Percentiles rank a stretch among this genome's conserved stretches.
Conservation (phyloP, 768 basidiomycete species). For the Lentinula raphanica region DNA sequence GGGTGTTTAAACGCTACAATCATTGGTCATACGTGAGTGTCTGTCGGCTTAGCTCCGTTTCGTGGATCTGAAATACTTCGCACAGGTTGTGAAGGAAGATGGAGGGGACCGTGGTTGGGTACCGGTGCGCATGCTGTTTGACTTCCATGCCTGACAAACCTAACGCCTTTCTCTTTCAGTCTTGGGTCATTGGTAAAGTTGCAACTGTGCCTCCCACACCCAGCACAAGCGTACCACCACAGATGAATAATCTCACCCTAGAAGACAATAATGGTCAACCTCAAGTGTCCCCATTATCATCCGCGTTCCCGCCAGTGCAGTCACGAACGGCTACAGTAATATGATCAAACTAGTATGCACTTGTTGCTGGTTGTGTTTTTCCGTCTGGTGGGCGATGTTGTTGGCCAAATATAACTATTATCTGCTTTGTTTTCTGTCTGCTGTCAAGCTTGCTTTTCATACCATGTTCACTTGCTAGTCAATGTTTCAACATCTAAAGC, state of each 20-base stretch:
- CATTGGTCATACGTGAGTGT: constrained; percentile 88
- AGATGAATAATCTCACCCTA: constrained; percentile 20
- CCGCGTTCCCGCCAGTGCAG: constrained; percentile 65
- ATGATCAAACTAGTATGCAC: background rate
- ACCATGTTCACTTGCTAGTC: background rate
- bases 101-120: constrained; percentile 96
- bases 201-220: constrained; percentile 41
- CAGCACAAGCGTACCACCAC: constrained; percentile 31
- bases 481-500: background rate
- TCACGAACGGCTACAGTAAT: constrained; percentile 25
- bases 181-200: constrained; percentile 95
- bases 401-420: background rate
- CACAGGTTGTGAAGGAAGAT: constrained; percentile 86
- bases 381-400: too few species aligned
- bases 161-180: constrained; percentile 31
- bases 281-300: constrained; percentile 76
- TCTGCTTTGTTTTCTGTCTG: background rate
- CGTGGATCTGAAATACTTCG: constrained; percentile 11
- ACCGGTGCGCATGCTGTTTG: constrained; percentile 42
- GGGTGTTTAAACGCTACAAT: constrained; percentile 97
- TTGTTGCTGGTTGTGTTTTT: background rate
- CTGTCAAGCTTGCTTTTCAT: background rate
- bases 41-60: constrained; percentile 5
- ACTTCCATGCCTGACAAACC: background rate
- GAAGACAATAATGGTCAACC: constrained; percentile 40